Conservation (phyloP, 2,329 filamentous ascomycete species). For the Lizonia empirigonia region DNA sequence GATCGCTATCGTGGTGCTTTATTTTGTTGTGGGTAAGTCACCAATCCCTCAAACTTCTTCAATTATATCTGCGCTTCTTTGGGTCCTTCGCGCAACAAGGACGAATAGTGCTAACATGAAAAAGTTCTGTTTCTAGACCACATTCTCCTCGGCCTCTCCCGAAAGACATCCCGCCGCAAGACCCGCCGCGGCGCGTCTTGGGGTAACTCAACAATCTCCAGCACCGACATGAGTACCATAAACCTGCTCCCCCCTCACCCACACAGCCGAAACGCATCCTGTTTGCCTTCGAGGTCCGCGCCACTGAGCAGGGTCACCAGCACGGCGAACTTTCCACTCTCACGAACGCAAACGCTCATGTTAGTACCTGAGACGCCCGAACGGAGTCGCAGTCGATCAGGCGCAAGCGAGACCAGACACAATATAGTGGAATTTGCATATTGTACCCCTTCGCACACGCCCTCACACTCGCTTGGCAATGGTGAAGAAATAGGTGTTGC, state of each 20-base stretch:
- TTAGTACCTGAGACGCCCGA: neutral
- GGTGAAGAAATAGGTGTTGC: constrained; percentile 1
- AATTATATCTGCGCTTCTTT: neutral
- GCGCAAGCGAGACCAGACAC: neutral
- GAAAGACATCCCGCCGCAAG: constrained; percentile 15
- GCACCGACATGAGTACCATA: constrained; percentile 1
- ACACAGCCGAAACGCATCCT: neutral
- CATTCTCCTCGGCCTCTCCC: constrained; percentile 17
- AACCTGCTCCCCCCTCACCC: neutral
- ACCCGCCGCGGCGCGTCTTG: constrained; percentile 15
- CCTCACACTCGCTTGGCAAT: neutral
- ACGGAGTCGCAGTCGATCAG: neutral
- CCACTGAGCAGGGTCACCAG: constrained; percentile 7
- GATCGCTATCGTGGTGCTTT: constrained; percentile 30
- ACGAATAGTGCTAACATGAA: neutral
- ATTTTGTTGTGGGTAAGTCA: constrained; percentile 22
- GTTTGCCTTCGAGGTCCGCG: constrained; percentile 1
- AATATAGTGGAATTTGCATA: constrained; percentile 3
- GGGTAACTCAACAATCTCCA: constrained; percentile 8
- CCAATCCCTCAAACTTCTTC: neutral
- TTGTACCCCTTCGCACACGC: neutral
- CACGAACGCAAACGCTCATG: neutral
- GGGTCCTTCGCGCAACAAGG: neutral
- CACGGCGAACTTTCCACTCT: neutral
- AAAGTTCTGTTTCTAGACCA: constrained; percentile 27